Evolutionary conservation across 768 basidiomycete species (phyloP).

Genomic region (Boletus sensibilis): DNA sequence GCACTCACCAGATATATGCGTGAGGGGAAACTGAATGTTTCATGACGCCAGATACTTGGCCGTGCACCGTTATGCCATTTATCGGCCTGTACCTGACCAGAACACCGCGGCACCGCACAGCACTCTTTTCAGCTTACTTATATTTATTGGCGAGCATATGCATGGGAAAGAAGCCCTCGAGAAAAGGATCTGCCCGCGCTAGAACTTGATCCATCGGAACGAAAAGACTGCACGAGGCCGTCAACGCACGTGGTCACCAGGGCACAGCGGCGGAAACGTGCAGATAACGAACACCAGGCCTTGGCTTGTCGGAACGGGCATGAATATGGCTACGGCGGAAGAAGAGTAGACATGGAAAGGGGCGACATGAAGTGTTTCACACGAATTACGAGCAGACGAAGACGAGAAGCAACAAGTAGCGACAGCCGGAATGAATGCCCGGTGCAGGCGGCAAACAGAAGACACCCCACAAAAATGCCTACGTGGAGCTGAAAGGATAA

Average conservation of each 20-base stretch:
- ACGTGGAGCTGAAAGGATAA: background rate
- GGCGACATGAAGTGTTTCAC: background rate
- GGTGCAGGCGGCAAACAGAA: background rate
- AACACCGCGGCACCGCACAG: background rate
- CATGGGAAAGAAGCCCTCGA: background rate
- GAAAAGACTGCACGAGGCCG: background rate
- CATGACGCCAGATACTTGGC: constrained; percentile 7
- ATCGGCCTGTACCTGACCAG: constrained; percentile 1
- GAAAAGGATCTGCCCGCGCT: background rate
- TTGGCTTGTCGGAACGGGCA: background rate
- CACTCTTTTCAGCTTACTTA: background rate
- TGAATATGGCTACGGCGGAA: background rate
- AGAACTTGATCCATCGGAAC: background rate
- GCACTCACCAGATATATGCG: background rate
- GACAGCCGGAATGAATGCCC: constrained; percentile 1
- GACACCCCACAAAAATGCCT: background rate
- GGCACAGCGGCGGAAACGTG: background rate
- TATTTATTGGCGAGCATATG: background rate
- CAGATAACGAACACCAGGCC: background rate
- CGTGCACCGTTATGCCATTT: background rate
- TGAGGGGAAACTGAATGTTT: constrained; percentile 4
- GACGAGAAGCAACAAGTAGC: background rate
- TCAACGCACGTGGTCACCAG: background rate
- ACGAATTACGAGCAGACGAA: background rate
- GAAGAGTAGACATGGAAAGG: background rate